Percentiles rank a stretch among this genome's conserved stretches.
These are phyloP conservation scores for Trametes punicea DNA, from an alignment of 768 basidiomycete species.

Conservation along the genomic window DNA sequence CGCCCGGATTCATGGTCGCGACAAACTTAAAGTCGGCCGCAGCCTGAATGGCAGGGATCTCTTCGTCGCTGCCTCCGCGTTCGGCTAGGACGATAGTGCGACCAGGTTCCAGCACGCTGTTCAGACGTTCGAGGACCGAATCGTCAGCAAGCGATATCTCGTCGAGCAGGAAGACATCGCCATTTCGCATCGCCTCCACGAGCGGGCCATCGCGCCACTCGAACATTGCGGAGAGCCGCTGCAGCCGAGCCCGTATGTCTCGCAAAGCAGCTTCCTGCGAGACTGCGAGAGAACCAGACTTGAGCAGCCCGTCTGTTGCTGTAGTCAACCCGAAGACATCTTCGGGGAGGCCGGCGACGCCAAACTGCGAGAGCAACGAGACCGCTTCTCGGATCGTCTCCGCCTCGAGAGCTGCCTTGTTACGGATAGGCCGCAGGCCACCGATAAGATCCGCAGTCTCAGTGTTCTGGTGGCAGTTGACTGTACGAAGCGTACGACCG, in stretches of 20 bases:
- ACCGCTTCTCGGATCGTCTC: constrained; percentile 46
- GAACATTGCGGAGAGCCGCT: constrained; percentile 71
- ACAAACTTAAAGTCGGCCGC: constrained; percentile 76
- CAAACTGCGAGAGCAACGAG: constrained; percentile 40
- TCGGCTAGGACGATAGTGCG: constrained; percentile 91
- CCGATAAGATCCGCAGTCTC: constrained; percentile 97
- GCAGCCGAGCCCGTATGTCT: constrained; percentile 43
- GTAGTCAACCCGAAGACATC: constrained; percentile 29
- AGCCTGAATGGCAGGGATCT: constrained; percentile 66
- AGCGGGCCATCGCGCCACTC: constrained; percentile 99
- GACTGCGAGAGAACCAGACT: constrained; percentile 31
- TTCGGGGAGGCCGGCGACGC: constrained; percentile 24
- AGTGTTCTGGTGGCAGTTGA: constrained; percentile 98
- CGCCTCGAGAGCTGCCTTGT: constrained; percentile 54
- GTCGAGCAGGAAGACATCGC: constrained; percentile 87
- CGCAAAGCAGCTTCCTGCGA: constrained; percentile 35
- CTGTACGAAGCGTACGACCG: constrained; percentile 56
- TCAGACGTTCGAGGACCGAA: constrained; percentile 94
- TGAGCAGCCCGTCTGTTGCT: constrained; percentile 25
- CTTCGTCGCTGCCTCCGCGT: constrained; percentile 73
- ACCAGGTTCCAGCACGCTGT: constrained; percentile 92
- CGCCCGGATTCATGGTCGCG: constrained; percentile 99
- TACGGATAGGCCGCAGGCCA: constrained; percentile 84
- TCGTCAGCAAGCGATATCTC: constrained; percentile 98
- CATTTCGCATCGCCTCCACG: constrained; percentile 82